Conservation (phyloP, 768 basidiomycete species). For the Collybia sp. region DNA sequence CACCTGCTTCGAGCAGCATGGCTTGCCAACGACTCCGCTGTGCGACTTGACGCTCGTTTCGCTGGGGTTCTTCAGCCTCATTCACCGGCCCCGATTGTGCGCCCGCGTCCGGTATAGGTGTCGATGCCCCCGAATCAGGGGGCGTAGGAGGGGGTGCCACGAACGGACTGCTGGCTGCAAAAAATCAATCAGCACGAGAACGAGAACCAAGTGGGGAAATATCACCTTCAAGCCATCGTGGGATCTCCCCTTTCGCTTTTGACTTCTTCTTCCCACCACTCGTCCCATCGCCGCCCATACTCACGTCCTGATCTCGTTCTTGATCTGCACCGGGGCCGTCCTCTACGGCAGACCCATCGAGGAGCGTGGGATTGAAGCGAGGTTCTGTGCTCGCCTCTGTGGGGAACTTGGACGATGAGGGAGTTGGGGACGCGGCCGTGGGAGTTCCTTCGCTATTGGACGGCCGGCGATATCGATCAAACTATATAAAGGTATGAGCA, state of each 20-base stretch:
- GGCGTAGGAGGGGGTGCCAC: conserved; percentile 26
- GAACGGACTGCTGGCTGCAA: conserved; percentile 29
- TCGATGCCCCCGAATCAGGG: conserved; percentile 20
- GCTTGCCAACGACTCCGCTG: conserved; percentile 84
- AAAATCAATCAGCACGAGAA: background rate
- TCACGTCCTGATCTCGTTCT: too few species aligned
- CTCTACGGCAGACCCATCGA: too few species aligned
- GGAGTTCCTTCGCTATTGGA: conserved; percentile 20
- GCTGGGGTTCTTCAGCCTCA: too few species aligned
- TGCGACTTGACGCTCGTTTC: conserved; percentile 29
- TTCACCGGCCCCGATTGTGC: conserved; percentile 33
- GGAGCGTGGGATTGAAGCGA: conserved; percentile 6
- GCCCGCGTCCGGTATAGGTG: conserved; percentile 14
- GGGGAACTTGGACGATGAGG: conserved; percentile 6
- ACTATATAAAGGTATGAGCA: conserved; percentile 18
- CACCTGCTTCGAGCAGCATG: conserved; percentile 81
- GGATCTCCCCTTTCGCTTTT: conserved; percentile 24
- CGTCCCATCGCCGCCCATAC: too few species aligned
- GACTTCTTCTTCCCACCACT: too few species aligned
- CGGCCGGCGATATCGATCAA: conserved; percentile 45
- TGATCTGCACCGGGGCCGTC: too few species aligned
- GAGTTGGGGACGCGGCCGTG: conserved; percentile 8
- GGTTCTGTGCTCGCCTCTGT: conserved; percentile 6
- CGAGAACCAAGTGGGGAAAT: background rate
- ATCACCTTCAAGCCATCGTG: conserved; percentile 5